Percentiles rank a stretch among this genome's conserved stretches.
phyloP scores from a whole-genome alignment of 1,139 yeast species.

The Blastobotrys proliferans region DNA sequence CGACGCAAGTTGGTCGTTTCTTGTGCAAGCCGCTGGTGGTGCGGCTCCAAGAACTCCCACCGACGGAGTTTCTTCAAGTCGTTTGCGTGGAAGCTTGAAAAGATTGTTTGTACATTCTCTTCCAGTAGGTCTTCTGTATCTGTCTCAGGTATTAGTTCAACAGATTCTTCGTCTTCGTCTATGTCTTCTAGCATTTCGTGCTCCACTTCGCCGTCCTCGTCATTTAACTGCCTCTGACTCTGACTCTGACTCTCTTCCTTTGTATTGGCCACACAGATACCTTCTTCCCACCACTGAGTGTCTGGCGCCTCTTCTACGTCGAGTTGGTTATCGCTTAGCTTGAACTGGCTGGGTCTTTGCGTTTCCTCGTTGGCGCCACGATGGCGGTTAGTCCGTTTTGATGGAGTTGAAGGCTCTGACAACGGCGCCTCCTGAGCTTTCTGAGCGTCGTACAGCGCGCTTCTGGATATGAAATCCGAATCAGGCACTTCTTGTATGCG shows the following conservation, averaged over 20 bases:
- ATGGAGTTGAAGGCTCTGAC: not conserved
- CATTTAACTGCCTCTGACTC: not conserved
- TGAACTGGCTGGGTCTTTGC: not conserved
- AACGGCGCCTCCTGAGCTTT: not conserved
- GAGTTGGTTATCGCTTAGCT: not conserved
- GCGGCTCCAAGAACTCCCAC: too few relatives aligned
- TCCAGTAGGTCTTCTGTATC: not conserved
- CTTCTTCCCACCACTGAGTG: not conserved
- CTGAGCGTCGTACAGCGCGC: not conserved
- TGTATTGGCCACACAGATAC: not conserved
- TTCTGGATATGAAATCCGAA: not conserved
- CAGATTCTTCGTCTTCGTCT: not conserved
- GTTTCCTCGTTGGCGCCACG: too few relatives aligned
- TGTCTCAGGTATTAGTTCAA: slow-evolving; percentile 7
- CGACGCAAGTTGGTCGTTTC: too few relatives aligned
- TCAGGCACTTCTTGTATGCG: not conserved
- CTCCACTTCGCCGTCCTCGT: not conserved
- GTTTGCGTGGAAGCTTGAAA: too few relatives aligned
- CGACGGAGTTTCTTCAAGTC: too few relatives aligned
- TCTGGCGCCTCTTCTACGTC: not conserved
- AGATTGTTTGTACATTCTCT: too few relatives aligned
- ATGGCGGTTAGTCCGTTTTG: too few relatives aligned
- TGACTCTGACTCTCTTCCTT: not conserved
- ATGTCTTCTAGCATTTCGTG: not conserved
- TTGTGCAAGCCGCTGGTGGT: too few relatives aligned